These are phyloP conservation scores for Neofusicoccum cordaticola DNA, from an alignment of 2,329 filamentous ascomycete genomes.

Conservation along the genomic window DNA sequence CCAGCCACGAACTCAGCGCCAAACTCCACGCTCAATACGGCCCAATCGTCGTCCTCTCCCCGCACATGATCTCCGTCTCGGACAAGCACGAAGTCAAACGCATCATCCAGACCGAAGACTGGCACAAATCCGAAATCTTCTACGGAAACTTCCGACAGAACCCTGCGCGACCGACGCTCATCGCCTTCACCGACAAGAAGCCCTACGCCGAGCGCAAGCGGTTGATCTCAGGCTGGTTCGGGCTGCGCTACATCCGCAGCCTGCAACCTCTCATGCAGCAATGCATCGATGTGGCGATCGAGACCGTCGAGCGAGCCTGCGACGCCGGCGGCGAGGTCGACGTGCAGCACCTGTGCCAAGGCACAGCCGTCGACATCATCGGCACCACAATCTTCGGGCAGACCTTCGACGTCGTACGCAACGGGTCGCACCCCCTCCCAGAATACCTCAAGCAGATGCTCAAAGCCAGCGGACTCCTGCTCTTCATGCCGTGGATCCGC, in stretches of 20 bases:
- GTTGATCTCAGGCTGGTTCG: background rate
- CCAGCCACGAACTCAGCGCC: background rate
- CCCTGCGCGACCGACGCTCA: background rate
- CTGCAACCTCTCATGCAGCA: background rate
- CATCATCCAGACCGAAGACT: background rate
- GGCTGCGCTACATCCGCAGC: background rate
- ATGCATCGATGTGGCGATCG: background rate
- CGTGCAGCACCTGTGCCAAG: background rate
- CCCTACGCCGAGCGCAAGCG: background rate
- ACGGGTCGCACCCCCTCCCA: background rate
- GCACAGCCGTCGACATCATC: constrained; percentile 1
- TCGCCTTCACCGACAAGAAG: constrained; percentile 8
- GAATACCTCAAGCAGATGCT: background rate
- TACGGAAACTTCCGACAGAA: constrained; percentile 4
- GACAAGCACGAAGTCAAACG: background rate
- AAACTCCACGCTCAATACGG: background rate
- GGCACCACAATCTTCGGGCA: constrained; percentile 8
- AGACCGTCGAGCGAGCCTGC: background rate
- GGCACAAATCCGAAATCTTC: background rate
- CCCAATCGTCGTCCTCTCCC: background rate
- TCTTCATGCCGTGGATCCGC: background rate
- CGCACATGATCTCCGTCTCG: background rate
- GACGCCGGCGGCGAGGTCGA: background rate
- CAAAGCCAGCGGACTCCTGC: background rate
- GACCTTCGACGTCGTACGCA: background rate